Percentiles rank a stretch among this genome's conserved stretches.
Evolutionary conservation across 805 yeast species (phyloP).

Genomic region (Saturnispora galanensis): DNA sequence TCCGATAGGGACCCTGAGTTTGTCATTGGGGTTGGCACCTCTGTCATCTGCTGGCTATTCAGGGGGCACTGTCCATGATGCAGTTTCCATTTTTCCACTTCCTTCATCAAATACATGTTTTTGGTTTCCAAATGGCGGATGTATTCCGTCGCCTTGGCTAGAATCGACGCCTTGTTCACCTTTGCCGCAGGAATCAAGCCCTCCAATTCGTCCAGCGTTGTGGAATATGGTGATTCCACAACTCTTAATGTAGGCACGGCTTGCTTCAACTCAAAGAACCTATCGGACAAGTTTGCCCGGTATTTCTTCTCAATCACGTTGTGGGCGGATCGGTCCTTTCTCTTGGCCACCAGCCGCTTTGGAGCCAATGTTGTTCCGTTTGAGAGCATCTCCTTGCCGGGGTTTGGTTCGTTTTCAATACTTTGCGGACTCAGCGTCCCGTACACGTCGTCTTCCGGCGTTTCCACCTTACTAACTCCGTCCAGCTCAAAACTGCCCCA

Average conservation of each 20-base stretch:
- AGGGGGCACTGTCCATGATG: not conserved
- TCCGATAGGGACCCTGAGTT: not conserved
- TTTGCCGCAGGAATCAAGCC: conserved; percentile 70
- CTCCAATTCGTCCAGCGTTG: conserved; percentile 42
- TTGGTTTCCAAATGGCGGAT: conserved; percentile 60
- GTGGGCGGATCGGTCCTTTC: conserved; percentile 52
- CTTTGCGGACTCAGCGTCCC: too few species aligned
- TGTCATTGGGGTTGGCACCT: not conserved
- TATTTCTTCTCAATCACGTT: conserved; percentile 77
- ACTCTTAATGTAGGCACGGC: conserved; percentile 72
- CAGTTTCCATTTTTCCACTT: conserved; percentile 31
- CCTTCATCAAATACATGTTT: conserved; percentile 40
- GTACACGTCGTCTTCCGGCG: too few species aligned
- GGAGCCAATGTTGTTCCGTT: not conserved
- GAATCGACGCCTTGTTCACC: conserved; percentile 67
- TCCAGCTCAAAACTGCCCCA: too few species aligned
- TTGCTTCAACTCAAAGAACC: conserved; percentile 57
- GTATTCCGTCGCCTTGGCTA: conserved; percentile 73
- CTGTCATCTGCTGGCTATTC: not conserved
- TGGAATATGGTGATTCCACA: conserved; percentile 29
- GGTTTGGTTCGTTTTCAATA: too few species aligned
- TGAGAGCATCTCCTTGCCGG: too few species aligned
- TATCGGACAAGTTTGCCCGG: conserved; percentile 65
- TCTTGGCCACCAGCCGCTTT: conserved; percentile 22
- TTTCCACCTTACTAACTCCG: too few species aligned